These are phyloP conservation scores for Diaporthe ilicicola DNA, from an alignment of 2,329 filamentous ascomycete species.

Conservation along the genomic window DNA sequence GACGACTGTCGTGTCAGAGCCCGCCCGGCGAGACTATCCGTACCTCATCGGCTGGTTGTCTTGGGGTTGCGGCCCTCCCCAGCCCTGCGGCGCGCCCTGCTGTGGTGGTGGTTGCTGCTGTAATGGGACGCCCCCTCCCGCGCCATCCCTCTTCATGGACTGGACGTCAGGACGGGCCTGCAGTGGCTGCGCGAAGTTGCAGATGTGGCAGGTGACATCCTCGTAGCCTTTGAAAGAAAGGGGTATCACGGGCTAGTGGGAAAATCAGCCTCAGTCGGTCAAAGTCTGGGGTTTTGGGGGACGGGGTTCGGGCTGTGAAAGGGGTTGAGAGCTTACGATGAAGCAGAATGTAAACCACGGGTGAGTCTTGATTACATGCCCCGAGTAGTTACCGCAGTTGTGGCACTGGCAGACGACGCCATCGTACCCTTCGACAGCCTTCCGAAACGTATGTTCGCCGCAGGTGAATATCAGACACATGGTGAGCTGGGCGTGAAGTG, in stretches of 20 bases:
- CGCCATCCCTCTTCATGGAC: slow-evolving; percentile 52
- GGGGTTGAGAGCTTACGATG: slow-evolving; percentile 56
- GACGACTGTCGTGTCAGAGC: not conserved
- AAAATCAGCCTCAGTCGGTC: not conserved
- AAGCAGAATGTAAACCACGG: slow-evolving; percentile 86
- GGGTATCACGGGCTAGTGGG: slow-evolving; percentile 70
- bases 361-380: slow-evolving; percentile 67
- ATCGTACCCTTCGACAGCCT: slow-evolving; percentile 68
- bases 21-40: slow-evolving; percentile 53
- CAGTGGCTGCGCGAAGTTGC: slow-evolving; percentile 77
- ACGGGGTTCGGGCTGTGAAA: not conserved
- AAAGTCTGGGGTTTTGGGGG: not conserved
- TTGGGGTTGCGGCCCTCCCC: slow-evolving; percentile 36
- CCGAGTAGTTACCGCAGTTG: slow-evolving; percentile 73
- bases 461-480: slow-evolving; percentile 72
- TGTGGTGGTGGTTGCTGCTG: slow-evolving; percentile 45
- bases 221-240: slow-evolving; percentile 73
- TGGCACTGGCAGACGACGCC: slow-evolving; percentile 69
- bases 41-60: slow-evolving; percentile 43
- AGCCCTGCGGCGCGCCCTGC: slow-evolving; percentile 46
- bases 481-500: slow-evolving; percentile 31
- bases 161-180: slow-evolving; percentile 65
- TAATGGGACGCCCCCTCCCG: slow-evolving; percentile 48
- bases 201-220: slow-evolving; percentile 78
- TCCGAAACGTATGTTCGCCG: slow-evolving; percentile 69